Evolutionary conservation across 495 filamentous ascomycete genomes (phyloP).

Genomic region (Copromyces sp.): DNA sequence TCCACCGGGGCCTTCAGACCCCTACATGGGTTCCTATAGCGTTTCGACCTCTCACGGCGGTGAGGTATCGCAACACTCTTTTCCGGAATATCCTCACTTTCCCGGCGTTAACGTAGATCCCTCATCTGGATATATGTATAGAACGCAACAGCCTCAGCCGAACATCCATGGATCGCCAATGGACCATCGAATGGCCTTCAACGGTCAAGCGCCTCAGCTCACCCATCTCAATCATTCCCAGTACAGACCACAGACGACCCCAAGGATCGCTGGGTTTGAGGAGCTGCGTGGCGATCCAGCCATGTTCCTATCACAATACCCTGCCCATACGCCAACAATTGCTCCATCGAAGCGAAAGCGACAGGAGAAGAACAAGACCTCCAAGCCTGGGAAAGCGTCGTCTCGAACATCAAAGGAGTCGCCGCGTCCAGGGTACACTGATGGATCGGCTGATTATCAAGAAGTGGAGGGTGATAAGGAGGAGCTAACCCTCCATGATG

Average conservation of each 20-base stretch:
- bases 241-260: constrained; percentile 9
- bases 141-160: constrained; percentile 8
- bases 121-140: constrained; percentile 1
- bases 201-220: constrained; percentile 12
- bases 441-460: constrained; percentile 1
- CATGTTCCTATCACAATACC: constrained; percentile 13
- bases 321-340: constrained; percentile 18
- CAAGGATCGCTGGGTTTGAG: constrained; percentile 18
- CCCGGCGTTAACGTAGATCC: constrained; percentile 9
- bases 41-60: constrained; percentile 18
- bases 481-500: constrained; percentile 25
- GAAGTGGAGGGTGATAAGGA: constrained; percentile 11
- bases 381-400: constrained; percentile 11
- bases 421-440: constrained; percentile 5
- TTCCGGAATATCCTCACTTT: constrained; percentile 14
- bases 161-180: constrained; percentile 10
- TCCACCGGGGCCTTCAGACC: constrained; percentile 19
- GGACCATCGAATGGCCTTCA: constrained; percentile 17
- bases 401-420: constrained; percentile 16
- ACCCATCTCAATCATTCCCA: constrained; percentile 16
- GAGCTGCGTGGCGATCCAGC: constrained; percentile 16
- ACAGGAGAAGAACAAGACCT: constrained; percentile 15
- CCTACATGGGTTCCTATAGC: constrained; percentile 21
- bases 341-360: constrained; percentile 3
- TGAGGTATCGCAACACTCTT: constrained; percentile 19